Base-by-base conservation (phyloP, 352 stramenopile genomes). In the Globisporangium paroecandrum region DNA sequence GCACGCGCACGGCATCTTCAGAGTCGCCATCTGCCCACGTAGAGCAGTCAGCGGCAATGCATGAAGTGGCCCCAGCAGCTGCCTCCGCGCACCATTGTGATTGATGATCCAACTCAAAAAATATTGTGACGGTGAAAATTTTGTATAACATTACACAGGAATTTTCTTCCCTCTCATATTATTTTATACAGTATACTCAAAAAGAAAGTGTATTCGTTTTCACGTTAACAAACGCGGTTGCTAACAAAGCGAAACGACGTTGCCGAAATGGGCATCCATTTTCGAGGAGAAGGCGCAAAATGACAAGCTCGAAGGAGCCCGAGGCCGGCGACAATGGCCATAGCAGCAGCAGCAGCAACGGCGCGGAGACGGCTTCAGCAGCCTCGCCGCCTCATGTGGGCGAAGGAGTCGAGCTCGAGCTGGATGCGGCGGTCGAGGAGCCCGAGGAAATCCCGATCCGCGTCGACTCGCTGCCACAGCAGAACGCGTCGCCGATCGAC, bases 381-480 rank as follows among this genome's bases (percentile, higher is more conserved):
- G 36, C 20, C 2, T 12, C 25, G n/a, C 18, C 0, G n/a, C 4
- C 34, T 22, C 34, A 47, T 20, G 34, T 0, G 15, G 51, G 56
- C 4, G 58, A 38, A 3, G 38, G 56, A 7, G 64, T 66, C 15
- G 57, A 68, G 0, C 64, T 71, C 1, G 69, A 77, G n/a, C 68
- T 73, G 18, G 24, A 63, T 15, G 29, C 38, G 1, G 64, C 73
- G 7, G 65, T 69, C 24, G 76, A 72, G 27, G 68, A 72, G 22
- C 27, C 65, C 10, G 83, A 84, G 53, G 77, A 89, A 36, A 79
- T 92, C 18, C 62, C 69, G 25, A 77, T 92, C 53, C 82, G 82
- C 34, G 71, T 81, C 4, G 83, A 91, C 53, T 77, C 81, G 57
- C 47, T 94, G 59, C 66, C 65, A 43, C 80, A 94, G 61, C 79